Conservation (phyloP, 495 filamentous ascomycete genomes). For the Podospora fimiseda region DNA sequence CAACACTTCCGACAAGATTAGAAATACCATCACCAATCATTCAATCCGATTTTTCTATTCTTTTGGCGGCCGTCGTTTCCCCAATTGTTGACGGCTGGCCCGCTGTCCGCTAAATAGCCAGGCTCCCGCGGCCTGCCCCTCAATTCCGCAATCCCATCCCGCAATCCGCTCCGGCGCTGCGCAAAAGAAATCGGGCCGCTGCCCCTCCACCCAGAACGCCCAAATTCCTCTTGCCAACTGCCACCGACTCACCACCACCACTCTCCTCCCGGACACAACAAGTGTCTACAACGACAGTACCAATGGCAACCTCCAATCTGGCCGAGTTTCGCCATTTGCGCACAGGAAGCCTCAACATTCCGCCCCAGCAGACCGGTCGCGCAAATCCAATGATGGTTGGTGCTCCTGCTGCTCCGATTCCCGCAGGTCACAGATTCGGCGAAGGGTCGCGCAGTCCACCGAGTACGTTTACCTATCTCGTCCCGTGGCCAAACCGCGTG, state of each 20-base stretch:
- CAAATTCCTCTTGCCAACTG: slow-evolving; percentile 2
- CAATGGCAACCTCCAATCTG: slow-evolving; percentile 30
- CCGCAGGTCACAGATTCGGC: slow-evolving; percentile 48
- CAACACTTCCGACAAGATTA: neutral
- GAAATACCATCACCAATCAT: slow-evolving; percentile 1
- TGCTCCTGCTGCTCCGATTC: neutral
- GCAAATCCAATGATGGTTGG: slow-evolving; percentile 31
- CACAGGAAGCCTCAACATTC: slow-evolving; percentile 49
- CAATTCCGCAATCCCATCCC: slow-evolving; percentile 5
- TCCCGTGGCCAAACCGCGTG: slow-evolving; percentile 4
- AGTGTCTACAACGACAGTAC: slow-evolving; percentile 6
- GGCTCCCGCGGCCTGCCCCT: neutral
- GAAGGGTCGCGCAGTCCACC: slow-evolving; percentile 78
- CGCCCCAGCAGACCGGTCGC: slow-evolving; percentile 27
- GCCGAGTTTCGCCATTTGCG: slow-evolving; percentile 48
- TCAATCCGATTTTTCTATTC: neutral
- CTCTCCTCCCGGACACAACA: neutral
- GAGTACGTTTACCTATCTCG: slow-evolving; percentile 47
- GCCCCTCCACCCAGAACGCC: slow-evolving; percentile 2
- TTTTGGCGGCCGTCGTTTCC: slow-evolving; percentile 1
- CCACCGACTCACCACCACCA: too few relatives aligned
- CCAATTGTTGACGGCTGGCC: neutral
- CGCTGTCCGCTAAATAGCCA: neutral
- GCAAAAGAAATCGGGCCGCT: slow-evolving; percentile 4
- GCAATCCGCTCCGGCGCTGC: neutral